Evolutionary conservation across 2,329 filamentous ascomycete species (phyloP), one percentile per base, ranked within the genome.

Genomic region (Xylaria digitata): DNA sequence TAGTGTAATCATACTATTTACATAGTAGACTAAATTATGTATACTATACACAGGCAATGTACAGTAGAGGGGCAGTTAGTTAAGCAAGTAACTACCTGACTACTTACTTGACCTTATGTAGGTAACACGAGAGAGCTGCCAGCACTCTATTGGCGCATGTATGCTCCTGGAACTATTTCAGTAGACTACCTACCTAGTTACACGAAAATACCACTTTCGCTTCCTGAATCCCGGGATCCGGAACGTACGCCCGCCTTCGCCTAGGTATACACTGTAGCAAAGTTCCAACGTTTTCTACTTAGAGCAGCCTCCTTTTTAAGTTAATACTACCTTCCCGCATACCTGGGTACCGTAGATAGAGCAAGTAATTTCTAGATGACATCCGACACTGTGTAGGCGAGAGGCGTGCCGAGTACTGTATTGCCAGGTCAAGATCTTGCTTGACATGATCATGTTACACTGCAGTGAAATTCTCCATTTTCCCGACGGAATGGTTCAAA

Each of bases 241-340:
- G 61, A 53, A 57, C 19, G 56, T 52, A 46, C 52, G 19, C 30
- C 61, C 55, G 65, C 15, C 42, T 26, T 45, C 54, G 48, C 59
- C 60, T 64, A 60, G 7, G 54, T 42, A 21, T 45, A 19, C 3
- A 26, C 26, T 26, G 5, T 5, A 26, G 26, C 5, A 26, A 43
- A 46, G 40, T 55, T 34, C 45, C n/a, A 54, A 50, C 34, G 19
- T n/a, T 52, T 15, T 48, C 37, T 53, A 26, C 45, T 17, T 23
- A 37, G 59, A 32, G 17, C 19, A 9, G 2, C 45, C n/a, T 43
- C 15, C 26, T 46, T 34, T 40, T 58, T 30, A n/a, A 52, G 34
- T 4, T n/a, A 63, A 68, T 68, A 63, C 58, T 46, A 68, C 66
- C 62, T 68, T 62, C 66, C 63, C 26, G 30, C 26, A 26, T 26